Evolutionary conservation across 306 rosid genomes (phyloP).

Genomic region (Pyrus pyrifolia): DNA sequence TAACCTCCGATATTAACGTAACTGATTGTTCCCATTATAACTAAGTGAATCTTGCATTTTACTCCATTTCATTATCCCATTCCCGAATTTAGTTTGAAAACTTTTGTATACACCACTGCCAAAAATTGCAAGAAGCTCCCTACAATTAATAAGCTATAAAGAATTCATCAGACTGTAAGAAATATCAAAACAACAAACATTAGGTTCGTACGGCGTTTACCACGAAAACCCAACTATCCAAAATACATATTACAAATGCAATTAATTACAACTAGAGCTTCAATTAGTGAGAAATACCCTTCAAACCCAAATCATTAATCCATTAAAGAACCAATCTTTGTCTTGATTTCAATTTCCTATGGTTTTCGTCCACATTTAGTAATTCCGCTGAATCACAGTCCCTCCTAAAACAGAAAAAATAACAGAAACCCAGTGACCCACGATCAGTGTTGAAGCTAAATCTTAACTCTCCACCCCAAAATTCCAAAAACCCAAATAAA

Average conservation of each 20-base stretch:
- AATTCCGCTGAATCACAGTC: background rate
- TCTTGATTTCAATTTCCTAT: background rate
- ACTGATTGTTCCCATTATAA: constrained; percentile 18
- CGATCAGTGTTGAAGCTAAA: background rate
- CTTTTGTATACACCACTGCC: background rate
- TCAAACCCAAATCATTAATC: background rate
- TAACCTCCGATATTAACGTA: constrained; percentile 12
- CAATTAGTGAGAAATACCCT: background rate
- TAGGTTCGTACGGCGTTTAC: background rate
- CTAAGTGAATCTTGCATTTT: constrained; percentile 19
- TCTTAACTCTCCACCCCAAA: background rate
- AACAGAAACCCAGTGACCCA: background rate
- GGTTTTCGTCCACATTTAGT: background rate
- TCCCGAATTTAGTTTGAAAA: background rate
- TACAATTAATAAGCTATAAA: background rate
- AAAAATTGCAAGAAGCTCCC: background rate
- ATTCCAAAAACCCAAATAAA: background rate
- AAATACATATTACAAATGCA: background rate
- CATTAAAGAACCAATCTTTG: background rate
- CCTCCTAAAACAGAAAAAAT: background rate
- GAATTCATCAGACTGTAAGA: background rate
- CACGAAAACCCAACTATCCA: background rate
- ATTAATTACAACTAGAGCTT: background rate
- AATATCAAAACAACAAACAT: background rate
- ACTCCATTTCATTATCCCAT: constrained; percentile 18